Evolutionary conservation across 2,329 filamentous ascomycete genomes (phyloP).

Genomic region (Davidsoniella australis): DNA sequence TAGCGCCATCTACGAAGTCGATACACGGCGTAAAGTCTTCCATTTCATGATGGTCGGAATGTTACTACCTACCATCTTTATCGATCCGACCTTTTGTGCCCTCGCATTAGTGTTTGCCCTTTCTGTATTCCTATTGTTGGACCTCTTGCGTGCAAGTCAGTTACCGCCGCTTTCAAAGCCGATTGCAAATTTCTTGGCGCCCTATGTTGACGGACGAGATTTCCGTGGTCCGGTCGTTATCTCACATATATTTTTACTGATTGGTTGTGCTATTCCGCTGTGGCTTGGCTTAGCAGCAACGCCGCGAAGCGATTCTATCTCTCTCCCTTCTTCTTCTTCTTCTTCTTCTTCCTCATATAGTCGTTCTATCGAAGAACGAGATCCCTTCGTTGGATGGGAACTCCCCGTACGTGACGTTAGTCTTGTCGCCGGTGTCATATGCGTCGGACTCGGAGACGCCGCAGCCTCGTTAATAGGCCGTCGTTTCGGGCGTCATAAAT

Average conservation of each 20-base stretch:
- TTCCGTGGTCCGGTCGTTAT: constrained; percentile 87
- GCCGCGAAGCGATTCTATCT: constrained; percentile 29
- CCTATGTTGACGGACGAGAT: constrained; percentile 88
- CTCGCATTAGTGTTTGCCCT: constrained; percentile 67
- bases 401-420: constrained; percentile 56
- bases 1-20: constrained; percentile 68
- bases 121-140: constrained; percentile 71
- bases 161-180: constrained; percentile 77
- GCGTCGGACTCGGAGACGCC: constrained; percentile 88
- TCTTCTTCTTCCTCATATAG: no score
- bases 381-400: constrained; percentile 47
- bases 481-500: constrained; percentile 72
- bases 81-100: constrained; percentile 72
- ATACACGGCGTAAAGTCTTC: constrained; percentile 91
- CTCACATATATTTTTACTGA: constrained; percentile 85
- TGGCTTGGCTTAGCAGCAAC: constrained; percentile 72
- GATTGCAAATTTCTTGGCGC: constrained; percentile 71
- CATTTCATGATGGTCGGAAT: constrained; percentile 97
- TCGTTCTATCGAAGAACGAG: no score
- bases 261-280: constrained; percentile 85
- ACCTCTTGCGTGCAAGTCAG: constrained; percentile 78
- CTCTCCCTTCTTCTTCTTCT: constrained; percentile 28
- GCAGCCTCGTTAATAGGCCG: constrained; percentile 81
- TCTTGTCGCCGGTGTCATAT: constrained; percentile 85
- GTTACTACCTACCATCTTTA: constrained; percentile 70